These are phyloP conservation scores for Aechmea fasciata DNA, from an alignment of 176 grass and related monocot species.

Conservation along the genomic window DNA sequence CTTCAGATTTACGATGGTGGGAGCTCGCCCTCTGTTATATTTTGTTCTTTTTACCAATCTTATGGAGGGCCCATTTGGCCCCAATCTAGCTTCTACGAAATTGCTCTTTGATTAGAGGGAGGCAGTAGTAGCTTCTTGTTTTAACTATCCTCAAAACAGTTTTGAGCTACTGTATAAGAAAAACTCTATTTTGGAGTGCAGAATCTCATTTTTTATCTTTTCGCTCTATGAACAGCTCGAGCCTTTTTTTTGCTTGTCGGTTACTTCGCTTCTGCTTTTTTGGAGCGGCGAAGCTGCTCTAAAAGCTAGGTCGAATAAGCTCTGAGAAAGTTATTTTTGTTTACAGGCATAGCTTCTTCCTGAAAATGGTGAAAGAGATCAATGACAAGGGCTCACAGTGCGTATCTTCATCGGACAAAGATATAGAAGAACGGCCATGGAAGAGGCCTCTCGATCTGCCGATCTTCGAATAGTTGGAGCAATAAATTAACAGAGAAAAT, in stretches of 20 bases:
- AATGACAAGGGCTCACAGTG: conserved; percentile 29
- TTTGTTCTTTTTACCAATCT: no score
- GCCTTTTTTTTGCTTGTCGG: neutral
- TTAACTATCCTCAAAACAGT: no score
- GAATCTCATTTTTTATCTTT: neutral
- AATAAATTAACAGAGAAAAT: neutral
- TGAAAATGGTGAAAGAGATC: conserved; percentile 66
- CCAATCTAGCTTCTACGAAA: no score
- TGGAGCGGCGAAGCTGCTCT: neutral
- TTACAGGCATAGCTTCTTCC: conserved; percentile 68
- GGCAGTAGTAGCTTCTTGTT: no score
- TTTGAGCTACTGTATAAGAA: no score
- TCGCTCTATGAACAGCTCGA: neutral
- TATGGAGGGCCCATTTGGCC: no score
- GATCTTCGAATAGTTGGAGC: conserved; percentile 62
- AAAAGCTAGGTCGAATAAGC: neutral
- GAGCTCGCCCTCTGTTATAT: neutral
- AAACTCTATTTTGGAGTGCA: neutral
- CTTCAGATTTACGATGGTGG: conserved; percentile 87
- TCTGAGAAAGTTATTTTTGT: neutral
- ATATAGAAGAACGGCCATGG: neutral
- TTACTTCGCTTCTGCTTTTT: neutral
- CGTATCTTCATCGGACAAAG: conserved; percentile 17
- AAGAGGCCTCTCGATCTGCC: conserved; percentile 54
- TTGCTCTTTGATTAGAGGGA: no score